Evolutionary conservation across 2,329 filamentous ascomycete species (phyloP), one percentile per base, ranked within the genome.

Genomic region (Aurifilum marmelostoma): DNA sequence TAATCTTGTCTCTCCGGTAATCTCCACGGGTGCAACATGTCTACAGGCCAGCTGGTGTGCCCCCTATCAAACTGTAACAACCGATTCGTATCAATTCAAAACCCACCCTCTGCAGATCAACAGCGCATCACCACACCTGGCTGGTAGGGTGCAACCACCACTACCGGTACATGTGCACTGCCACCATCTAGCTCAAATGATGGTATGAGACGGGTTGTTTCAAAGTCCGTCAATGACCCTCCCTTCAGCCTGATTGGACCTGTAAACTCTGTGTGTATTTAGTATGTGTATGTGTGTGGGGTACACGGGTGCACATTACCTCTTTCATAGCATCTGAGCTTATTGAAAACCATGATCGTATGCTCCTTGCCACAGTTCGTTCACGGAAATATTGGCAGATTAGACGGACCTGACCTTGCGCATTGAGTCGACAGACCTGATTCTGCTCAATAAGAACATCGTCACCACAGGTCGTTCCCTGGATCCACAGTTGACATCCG

Each of bases 181-280:
- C 67, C 67, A 27, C 67, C 27, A 47, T 29, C 56, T 54, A 63
- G 67, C 56, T 58, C 41, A 41, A 56, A 52, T 65, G 63, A 59
- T 37, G n/a, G 62, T 34, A 62, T 43, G 67, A 59, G 58, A 60
- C 34, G 41, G 58, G 39, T 50, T 27, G 56, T 66, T 68, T 69
- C 67, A 62, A 67, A 43, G 63, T 69, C 67, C 54, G 67, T 63
- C 41, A 27, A 61, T 24, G n/a, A 58, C 18, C 27, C 32, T 50
- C 21, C 47, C 59, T 27, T 50, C 56, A 29, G 34, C 29, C 18
- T 56, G 63, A 64, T 64, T 64, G 62, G 62, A 12, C 27, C 62
- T 56, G 34, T n/a, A n/a, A n/a, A n/a, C n/a, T n/a, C n/a, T n/a
- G n/a, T n/a, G n/a, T n/a, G n/a, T 29, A 11, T 41, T 1, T 29